phyloP scores from a whole-genome alignment of 148 eudicot genomes.

The Gaultheria prostrata region DNA sequence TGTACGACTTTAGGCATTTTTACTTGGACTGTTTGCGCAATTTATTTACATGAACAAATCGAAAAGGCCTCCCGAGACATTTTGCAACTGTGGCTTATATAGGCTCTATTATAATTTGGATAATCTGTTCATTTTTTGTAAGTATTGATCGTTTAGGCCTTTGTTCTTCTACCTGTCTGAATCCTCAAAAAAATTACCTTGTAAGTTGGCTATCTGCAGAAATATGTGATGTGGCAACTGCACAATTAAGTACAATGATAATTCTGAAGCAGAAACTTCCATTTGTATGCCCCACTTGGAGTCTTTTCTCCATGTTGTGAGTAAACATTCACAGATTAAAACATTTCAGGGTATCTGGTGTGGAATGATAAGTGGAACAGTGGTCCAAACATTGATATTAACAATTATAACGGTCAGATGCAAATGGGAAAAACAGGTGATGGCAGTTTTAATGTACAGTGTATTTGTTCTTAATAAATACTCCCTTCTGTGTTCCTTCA shows the following conservation, averaged over 20 bases:
- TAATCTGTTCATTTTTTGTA: neutral
- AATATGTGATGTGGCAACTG: neutral
- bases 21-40: too few species aligned
- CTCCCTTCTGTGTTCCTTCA: neutral
- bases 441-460: too few species aligned
- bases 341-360: conserved; percentile 29
- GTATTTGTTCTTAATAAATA: neutral
- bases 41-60: too few species aligned
- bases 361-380: conserved; percentile 34
- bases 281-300: neutral
- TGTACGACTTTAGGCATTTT: too few species aligned
- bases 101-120: too few species aligned
- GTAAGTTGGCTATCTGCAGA: neutral
- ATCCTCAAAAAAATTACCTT: neutral
- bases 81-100: too few species aligned
- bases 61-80: too few species aligned
- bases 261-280: neutral
- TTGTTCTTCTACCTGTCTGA: neutral
- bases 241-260: neutral
- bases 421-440: conserved; percentile 30
- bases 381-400: conserved; percentile 28
- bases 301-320: neutral
- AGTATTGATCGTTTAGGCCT: neutral
- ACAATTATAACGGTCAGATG: conserved; percentile 12
- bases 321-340: neutral